A percentile compares a stretch with the other conserved stretches of the same genome.
Conservation (phyloP, 805 yeast genomes). For the Lipomyces sp. region DNA sequence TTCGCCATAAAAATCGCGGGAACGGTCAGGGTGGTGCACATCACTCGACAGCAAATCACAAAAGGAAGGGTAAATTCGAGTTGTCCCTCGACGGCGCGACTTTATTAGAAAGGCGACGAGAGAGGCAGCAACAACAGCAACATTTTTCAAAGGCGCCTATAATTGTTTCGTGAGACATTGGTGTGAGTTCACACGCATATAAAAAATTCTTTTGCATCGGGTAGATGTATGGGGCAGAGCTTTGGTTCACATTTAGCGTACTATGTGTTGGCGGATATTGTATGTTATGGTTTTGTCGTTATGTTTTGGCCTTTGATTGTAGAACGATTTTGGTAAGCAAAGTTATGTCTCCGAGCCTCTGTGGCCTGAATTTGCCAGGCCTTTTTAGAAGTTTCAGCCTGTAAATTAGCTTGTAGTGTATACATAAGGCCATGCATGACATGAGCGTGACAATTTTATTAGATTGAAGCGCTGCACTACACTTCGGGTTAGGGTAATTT, state of each 20-base stretch:
- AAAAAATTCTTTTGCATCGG: background rate
- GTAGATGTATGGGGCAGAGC: background rate
- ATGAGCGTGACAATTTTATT: too few species aligned
- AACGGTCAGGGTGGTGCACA: background rate
- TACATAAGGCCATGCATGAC: too few species aligned
- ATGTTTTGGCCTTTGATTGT: background rate
- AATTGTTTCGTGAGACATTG: slow-evolving; percentile 5
- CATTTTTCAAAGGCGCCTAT: slow-evolving; percentile 13
- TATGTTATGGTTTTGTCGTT: background rate
- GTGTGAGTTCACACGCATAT: background rate
- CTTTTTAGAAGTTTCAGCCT: too few species aligned
- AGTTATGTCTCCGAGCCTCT: too few species aligned
- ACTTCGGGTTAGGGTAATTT: too few species aligned
- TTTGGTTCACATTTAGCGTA: background rate
- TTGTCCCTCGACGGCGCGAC: slow-evolving; percentile 68
- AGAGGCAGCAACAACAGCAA: slow-evolving; percentile 21
- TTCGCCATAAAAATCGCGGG: slow-evolving; percentile 7
- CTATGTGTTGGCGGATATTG: background rate
- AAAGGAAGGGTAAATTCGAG: slow-evolving; percentile 50
- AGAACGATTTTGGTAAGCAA: background rate
- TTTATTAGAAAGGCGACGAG: slow-evolving; percentile 58
- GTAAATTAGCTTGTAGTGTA: too few species aligned
- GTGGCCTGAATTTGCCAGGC: too few species aligned
- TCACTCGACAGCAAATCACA: slow-evolving; percentile 11
- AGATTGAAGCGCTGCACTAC: too few species aligned